Evolutionary conservation across 768 basidiomycete species (phyloP).

Genomic region (Pulveroboletus frians): DNA sequence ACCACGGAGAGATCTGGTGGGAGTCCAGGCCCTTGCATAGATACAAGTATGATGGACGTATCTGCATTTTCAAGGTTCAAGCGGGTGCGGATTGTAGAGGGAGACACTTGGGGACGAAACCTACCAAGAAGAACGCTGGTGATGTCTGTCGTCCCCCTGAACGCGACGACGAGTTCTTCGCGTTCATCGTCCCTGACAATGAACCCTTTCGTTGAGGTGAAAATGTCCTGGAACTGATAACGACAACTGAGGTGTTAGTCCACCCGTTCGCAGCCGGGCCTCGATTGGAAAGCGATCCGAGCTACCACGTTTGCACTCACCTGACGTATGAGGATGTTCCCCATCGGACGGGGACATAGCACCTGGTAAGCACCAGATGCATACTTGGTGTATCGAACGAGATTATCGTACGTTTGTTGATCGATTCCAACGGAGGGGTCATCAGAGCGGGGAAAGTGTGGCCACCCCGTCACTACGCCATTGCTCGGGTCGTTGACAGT

Average conservation of each 20-base stretch:
- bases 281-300: neutral
- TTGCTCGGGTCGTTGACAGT: neutral
- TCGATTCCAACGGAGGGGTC: conserved; percentile 30
- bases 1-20: conserved; percentile 3
- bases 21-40: conserved; percentile 24
- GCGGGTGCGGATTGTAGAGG: neutral
- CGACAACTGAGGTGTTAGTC: conserved; percentile 1
- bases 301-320: conserved; percentile 25
- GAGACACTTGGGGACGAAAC: neutral
- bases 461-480: neutral
- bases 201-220: conserved; percentile 41
- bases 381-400: conserved; percentile 45
- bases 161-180: conserved; percentile 38
- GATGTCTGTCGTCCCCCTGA: conserved; percentile 36
- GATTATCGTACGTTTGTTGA: conserved; percentile 35
- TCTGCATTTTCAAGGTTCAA: conserved; percentile 11
- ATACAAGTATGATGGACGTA: conserved; percentile 13
- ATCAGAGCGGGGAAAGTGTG: conserved; percentile 19
- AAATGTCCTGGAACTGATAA: conserved; percentile 32
- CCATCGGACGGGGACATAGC: conserved; percentile 45
- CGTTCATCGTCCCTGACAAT: conserved; percentile 40
- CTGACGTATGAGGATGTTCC: conserved; percentile 38
- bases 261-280: neutral
- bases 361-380: conserved; percentile 46
- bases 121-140: conserved; percentile 17